Evolutionary conservation across 2,329 filamentous ascomycete species (phyloP).

Genomic region (Colletotrichum chrysophilum): DNA sequence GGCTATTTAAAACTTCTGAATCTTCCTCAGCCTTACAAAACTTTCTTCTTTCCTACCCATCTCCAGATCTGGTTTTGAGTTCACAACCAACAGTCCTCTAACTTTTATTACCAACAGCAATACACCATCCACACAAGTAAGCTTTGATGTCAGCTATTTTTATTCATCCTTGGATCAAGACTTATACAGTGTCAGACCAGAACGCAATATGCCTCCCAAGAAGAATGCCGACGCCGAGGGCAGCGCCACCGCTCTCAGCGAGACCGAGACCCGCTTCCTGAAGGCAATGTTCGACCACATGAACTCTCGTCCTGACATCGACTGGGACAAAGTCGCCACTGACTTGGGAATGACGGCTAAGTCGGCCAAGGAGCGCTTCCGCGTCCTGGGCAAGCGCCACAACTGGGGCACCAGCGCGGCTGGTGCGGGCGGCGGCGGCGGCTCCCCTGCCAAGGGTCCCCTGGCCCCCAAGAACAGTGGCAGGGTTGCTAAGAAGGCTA

Average conservation of each 20-base stretch:
- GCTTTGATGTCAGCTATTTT: background rate
- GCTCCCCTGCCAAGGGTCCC: slow-evolving; percentile 28
- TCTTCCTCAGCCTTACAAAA: background rate
- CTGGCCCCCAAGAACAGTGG: slow-evolving; percentile 12
- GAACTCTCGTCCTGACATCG: slow-evolving; percentile 42
- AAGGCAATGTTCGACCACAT: slow-evolving; percentile 48
- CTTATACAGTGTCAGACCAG: background rate
- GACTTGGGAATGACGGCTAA: slow-evolving; percentile 37
- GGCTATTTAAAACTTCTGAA: background rate
- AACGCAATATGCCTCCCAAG: slow-evolving; percentile 35
- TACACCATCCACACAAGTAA: background rate
- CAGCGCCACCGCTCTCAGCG: slow-evolving; percentile 31
- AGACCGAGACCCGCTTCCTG: slow-evolving; percentile 42
- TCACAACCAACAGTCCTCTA: background rate
- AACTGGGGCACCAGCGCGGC: slow-evolving; percentile 37
- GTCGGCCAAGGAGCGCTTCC: slow-evolving; percentile 45
- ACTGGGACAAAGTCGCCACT: slow-evolving; percentile 44
- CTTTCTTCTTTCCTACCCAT: background rate
- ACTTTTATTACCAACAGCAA: background rate
- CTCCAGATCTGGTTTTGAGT: background rate
- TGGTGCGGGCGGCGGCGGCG: background rate
- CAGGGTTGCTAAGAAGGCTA: slow-evolving; percentile 37
- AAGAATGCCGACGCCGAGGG: slow-evolving; percentile 25
- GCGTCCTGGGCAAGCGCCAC: slow-evolving; percentile 44
- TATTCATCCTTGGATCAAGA: background rate